phyloP scores from a whole-genome alignment of 192 early-diverging fungal genomes.

The Diversispora eburnea region DNA sequence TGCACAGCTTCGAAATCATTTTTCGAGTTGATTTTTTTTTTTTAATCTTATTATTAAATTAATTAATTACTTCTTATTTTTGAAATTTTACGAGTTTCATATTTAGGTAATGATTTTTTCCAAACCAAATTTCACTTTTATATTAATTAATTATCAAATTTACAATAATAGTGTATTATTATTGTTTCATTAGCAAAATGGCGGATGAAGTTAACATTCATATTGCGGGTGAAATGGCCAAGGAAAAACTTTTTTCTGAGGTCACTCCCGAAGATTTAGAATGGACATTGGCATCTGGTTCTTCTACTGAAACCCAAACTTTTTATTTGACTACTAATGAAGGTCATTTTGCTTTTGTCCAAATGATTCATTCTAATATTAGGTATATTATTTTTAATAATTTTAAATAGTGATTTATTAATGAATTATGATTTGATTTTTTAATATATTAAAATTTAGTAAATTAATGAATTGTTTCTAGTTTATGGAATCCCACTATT shows the following conservation, averaged over 20 bases:
- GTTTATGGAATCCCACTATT: slow-evolving; percentile 54
- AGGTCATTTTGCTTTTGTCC: slow-evolving; percentile 80
- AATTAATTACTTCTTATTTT: too few relatives aligned
- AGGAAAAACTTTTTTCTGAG: slow-evolving; percentile 45
- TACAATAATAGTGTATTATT: too few relatives aligned
- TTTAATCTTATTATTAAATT: too few relatives aligned
- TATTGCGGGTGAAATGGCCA: slow-evolving; percentile 17
- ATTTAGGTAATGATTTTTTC: too few relatives aligned
- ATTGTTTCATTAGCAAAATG: too few relatives aligned
- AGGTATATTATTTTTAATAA: slow-evolving; percentile 38
- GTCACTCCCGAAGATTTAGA: slow-evolving; percentile 61
- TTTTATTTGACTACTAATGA: slow-evolving; percentile 74
- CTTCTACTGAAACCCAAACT: slow-evolving; percentile 86
- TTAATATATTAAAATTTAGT: too few relatives aligned
- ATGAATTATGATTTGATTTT: not conserved
- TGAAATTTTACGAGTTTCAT: too few relatives aligned
- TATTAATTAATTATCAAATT: too few relatives aligned
- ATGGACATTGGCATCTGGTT: slow-evolving; percentile 64
- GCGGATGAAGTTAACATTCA: not conserved
- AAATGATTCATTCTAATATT: slow-evolving; percentile 88
- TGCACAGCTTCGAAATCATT: too few relatives aligned
- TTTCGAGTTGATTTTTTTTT: too few relatives aligned
- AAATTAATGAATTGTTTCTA: not conserved
- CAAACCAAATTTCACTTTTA: too few relatives aligned
- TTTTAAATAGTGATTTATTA: not conserved